A percentile compares a stretch with the other conserved stretches of the same genome.
These are phyloP conservation scores for Pelargonium fulgidum DNA, from an alignment of 441 rosid genomes.

Conservation along the genomic window DNA sequence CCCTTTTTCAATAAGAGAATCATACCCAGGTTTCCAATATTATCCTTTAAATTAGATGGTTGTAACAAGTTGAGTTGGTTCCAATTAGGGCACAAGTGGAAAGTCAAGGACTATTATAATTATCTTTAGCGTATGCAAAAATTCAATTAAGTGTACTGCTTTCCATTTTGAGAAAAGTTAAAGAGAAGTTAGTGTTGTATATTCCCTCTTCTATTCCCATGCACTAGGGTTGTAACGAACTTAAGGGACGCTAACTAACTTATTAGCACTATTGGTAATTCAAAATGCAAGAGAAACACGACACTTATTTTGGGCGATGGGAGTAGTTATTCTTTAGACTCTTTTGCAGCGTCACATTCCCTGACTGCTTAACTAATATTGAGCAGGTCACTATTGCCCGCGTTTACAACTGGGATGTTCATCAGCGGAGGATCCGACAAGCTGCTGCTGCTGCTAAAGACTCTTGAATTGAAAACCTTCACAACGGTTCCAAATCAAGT, in stretches of 20 bases:
- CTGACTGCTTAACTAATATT: conserved; percentile 10
- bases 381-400: conserved; percentile 70
- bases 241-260: no score
- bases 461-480: conserved; percentile 26
- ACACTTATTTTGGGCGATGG: no score
- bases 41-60: not conserved
- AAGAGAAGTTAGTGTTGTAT: no score
- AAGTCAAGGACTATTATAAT: not conserved
- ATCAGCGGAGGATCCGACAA: conserved; percentile 62
- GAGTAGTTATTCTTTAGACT: not conserved
- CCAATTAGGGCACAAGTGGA: not conserved
- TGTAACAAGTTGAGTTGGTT: not conserved
- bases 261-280: no score
- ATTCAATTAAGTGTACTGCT: not conserved
- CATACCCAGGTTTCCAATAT: not conserved
- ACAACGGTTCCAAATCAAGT: not conserved
- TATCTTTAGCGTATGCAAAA: not conserved
- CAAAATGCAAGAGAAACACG: no score
- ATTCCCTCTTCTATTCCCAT: no score
- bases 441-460: conserved; percentile 39
- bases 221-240: no score
- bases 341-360: not conserved
- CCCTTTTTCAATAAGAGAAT: not conserved
- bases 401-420: conserved; percentile 83
- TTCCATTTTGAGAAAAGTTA: no score